These are phyloP conservation scores for Letharia lupina DNA, from an alignment of 495 filamentous ascomycete species.

Conservation along the genomic window DNA sequence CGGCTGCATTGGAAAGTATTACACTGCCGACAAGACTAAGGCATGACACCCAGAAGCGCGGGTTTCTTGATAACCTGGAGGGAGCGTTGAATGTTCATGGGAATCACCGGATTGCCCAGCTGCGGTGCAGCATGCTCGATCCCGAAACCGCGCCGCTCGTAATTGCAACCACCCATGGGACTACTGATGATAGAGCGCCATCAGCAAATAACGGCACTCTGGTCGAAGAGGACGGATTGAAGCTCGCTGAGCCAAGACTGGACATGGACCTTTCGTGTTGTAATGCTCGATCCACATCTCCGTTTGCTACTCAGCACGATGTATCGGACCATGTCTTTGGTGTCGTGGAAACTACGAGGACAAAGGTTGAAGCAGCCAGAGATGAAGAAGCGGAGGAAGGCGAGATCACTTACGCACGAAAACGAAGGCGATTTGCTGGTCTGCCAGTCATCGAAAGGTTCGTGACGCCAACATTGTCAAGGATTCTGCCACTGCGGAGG, in stretches of 20 bases:
- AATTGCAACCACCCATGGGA: conserved; percentile 21
- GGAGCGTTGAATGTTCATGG: conserved; percentile 66
- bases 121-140: conserved; percentile 48
- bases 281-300: conserved; percentile 25
- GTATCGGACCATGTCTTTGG: conserved; percentile 52
- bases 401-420: conserved; percentile 27
- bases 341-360: conserved; percentile 42
- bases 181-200: conserved; percentile 29
- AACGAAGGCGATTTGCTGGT: conserved; percentile 32
- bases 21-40: conserved; percentile 69
- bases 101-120: conserved; percentile 68
- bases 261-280: conserved; percentile 53
- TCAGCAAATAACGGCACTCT: conserved; percentile 9
- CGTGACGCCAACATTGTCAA: conserved; percentile 23
- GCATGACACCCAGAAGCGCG: conserved; percentile 38
- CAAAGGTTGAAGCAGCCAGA: conserved; percentile 24
- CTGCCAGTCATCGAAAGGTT: conserved; percentile 54
- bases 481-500: not conserved
- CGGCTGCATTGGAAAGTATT: conserved; percentile 68
- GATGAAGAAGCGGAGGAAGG: conserved; percentile 28
- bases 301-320: conserved; percentile 22
- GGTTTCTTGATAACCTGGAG: conserved; percentile 55
- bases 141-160: conserved; percentile 20
- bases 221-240: conserved; percentile 24
- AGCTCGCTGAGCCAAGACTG: conserved; percentile 34